These are phyloP conservation scores for Thielaviopsis ethacetica DNA, from an alignment of 2,329 filamentous ascomycete genomes.

Conservation along the genomic window DNA sequence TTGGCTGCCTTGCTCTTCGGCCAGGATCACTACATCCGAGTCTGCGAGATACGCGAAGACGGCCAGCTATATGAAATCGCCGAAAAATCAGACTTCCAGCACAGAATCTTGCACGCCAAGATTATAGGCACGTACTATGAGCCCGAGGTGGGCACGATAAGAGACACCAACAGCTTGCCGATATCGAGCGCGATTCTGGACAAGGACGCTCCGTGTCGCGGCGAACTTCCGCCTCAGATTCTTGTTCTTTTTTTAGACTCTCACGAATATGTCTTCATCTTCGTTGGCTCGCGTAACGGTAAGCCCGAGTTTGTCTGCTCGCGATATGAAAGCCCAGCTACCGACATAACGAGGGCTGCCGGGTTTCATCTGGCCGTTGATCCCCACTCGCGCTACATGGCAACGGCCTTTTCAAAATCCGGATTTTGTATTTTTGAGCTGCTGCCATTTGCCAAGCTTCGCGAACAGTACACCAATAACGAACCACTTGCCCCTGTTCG, in stretches of 20 bases:
- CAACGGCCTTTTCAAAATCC: constrained; percentile 53
- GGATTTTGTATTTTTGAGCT: constrained; percentile 58
- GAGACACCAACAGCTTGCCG: neutral
- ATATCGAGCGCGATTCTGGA: constrained; percentile 2
- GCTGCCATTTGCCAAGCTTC: constrained; percentile 36
- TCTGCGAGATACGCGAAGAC: constrained; percentile 56
- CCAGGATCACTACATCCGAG: constrained; percentile 62
- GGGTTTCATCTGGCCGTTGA: constrained; percentile 60
- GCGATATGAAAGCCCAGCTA: constrained; percentile 40
- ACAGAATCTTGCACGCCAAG: constrained; percentile 61
- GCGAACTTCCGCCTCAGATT: constrained; percentile 54
- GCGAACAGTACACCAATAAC: constrained; percentile 28
- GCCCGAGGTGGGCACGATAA: neutral
- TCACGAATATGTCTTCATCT: constrained; percentile 62
- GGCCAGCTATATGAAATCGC: constrained; percentile 59
- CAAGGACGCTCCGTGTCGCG: constrained; percentile 9
- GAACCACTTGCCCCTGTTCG: constrained; percentile 43
- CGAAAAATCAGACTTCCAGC: constrained; percentile 64
- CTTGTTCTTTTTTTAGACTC: constrained; percentile 61
- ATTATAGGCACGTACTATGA: constrained; percentile 40
- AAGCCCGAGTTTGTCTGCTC: constrained; percentile 44
- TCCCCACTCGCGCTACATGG: constrained; percentile 51
- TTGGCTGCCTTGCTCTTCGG: neutral
- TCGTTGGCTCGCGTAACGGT: constrained; percentile 35
- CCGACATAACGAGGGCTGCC: constrained; percentile 31